Percentiles rank a stretch among this genome's conserved stretches.
phyloP scores from a whole-genome alignment of 169 alveolate species.

The Plasmodium vivax region DNA sequence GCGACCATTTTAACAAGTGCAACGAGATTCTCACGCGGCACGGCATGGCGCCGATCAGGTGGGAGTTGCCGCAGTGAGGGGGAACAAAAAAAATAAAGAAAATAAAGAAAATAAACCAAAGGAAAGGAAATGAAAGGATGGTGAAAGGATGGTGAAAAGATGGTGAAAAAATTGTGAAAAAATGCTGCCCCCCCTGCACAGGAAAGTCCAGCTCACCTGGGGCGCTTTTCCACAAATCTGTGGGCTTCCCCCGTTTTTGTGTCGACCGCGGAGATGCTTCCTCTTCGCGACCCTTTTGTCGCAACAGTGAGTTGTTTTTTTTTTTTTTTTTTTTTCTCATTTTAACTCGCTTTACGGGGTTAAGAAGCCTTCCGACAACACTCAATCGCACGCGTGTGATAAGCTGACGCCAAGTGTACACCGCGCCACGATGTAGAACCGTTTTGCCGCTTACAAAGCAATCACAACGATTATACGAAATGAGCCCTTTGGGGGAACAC shows the following conservation, averaged over 20 bases:
- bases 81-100: not conserved
- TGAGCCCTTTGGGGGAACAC: not conserved
- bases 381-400: not conserved
- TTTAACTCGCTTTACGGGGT: not conserved
- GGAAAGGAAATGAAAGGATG: not conserved
- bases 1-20: slow-evolving; percentile 89
- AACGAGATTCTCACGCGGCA: slow-evolving; percentile 82
- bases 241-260: not conserved
- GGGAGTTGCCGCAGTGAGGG: slow-evolving; percentile 81
- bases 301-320: not conserved
- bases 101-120: not conserved
- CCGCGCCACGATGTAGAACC: not conserved
- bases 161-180: not conserved
- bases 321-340: not conserved
- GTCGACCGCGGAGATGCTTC: not conserved
- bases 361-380: not conserved
- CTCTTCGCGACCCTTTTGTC: not conserved
- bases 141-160: not conserved
- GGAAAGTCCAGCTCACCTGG: not conserved
- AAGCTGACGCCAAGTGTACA: not conserved
- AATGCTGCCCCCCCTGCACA: not conserved
- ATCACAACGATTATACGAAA: not conserved
- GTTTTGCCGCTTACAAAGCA: not conserved
- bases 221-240: not conserved
- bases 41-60: slow-evolving; percentile 80